phyloP scores from a whole-genome alignment of 495 filamentous ascomycete genomes.

The Penicillium ucsense region DNA sequence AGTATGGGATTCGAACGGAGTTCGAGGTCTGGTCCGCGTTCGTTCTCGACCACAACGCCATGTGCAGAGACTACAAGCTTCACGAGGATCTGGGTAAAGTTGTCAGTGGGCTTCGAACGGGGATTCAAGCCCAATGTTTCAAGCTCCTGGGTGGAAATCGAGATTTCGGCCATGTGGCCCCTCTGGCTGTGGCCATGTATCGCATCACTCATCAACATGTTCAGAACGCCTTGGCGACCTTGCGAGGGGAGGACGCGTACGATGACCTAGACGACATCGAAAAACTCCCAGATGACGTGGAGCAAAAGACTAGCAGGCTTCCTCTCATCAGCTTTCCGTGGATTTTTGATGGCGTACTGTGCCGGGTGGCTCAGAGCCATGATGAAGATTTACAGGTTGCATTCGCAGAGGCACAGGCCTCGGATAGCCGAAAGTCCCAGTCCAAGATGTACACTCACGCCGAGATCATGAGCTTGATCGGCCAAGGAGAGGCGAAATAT shows the following conservation, averaged over 20 bases:
- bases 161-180: slow-evolving; percentile 48
- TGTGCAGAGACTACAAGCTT: slow-evolving; percentile 69
- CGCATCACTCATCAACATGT: slow-evolving; percentile 66
- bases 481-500: background rate
- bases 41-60: slow-evolving; percentile 57
- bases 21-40: slow-evolving; percentile 89
- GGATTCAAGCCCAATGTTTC: slow-evolving; percentile 54
- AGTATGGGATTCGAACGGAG: slow-evolving; percentile 77
- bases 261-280: slow-evolving; percentile 10
- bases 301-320: slow-evolving; percentile 17
- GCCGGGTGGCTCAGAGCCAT: slow-evolving; percentile 50
- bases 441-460: slow-evolving; percentile 6
- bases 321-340: slow-evolving; percentile 93
- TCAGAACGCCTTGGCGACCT: slow-evolving; percentile 33
- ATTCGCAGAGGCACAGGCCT: background rate
- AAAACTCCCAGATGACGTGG: slow-evolving; percentile 14
- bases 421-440: background rate
- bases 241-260: slow-evolving; percentile 6
- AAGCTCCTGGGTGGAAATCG: slow-evolving; percentile 49
- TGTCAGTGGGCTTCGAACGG: slow-evolving; percentile 50
- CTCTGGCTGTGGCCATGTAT: slow-evolving; percentile 82
- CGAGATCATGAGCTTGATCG: background rate
- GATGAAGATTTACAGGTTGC: background rate
- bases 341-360: slow-evolving; percentile 69
- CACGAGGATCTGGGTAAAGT: slow-evolving; percentile 69